Evolutionary conservation across 495 filamentous ascomycete species (phyloP), one percentile per base, ranked within the genome.

Genomic region (Neurospora terricola): DNA sequence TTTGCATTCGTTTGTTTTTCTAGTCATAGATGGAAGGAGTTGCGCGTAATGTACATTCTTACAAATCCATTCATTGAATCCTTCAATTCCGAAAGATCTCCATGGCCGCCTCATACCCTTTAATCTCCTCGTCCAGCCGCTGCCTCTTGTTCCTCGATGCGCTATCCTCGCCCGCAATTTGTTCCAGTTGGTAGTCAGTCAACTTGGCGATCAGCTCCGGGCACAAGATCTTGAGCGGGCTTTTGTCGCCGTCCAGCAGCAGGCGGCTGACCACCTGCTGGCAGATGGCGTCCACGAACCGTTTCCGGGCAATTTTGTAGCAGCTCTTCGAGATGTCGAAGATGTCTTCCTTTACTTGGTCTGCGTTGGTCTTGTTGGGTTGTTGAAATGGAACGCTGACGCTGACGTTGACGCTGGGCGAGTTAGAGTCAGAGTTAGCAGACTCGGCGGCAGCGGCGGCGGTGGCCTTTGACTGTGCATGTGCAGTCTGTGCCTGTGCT

Each of bases 241-340:
- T 77, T 54, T 77, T 16, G 0, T 77, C 71, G 8, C 78, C 77
- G 21, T 73, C 37, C 1, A 81, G 76, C 23, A 81, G 70, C 40
- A 71, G 75, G 69, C 80, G 72, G 66, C 80, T 74, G 27, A 80
- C 73, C 2, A 73, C 80, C 74, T 79, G 77, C 40, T 78, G 74
- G 72, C 79, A 86, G 12, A 89, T 78, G 68, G 80, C 82, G 72
- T 90, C 88, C 23, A 88, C 81, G 69, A 90, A 89, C 2, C 84
- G 81, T 70, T 85, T 86, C 5, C 75, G 78, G 0, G 87, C 83
- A 0, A 89, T 86, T 66, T 86, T 86, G 79, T 91, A 90, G 77
- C 90, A 91, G 1, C 84, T 79, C 39, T 83, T 71, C 2, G 90
- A 78, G 12, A 86, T 84, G 72, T 90, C 86, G 62, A 90, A 85